phyloP scores from a whole-genome alignment of 176 grass and related monocot genomes.

The Dendrocalamus sinicus region DNA sequence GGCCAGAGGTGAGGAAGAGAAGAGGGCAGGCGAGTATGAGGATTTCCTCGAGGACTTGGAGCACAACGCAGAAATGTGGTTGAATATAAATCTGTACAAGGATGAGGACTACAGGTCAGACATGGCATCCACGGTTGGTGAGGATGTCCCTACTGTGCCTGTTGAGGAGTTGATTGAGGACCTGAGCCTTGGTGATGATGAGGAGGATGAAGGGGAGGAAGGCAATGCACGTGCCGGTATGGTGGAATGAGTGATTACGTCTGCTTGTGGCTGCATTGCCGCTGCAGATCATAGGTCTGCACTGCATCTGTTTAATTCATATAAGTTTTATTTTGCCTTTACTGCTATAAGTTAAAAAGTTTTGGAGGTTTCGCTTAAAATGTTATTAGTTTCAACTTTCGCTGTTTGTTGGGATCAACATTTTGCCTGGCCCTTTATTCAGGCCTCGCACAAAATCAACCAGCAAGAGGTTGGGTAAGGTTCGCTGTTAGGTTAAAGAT shows the following conservation, averaged over 20 bases:
- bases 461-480: neutral
- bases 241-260: slow-evolving; percentile 46
- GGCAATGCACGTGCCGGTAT: slow-evolving; percentile 29
- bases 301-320: slow-evolving; percentile 27
- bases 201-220: slow-evolving; percentile 44
- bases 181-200: slow-evolving; percentile 59
- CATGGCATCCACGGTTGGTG: slow-evolving; percentile 74
- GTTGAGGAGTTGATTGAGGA: slow-evolving; percentile 82
- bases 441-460: neutral
- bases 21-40: slow-evolving; percentile 65
- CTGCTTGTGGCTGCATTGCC: neutral
- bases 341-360: slow-evolving; percentile 1
- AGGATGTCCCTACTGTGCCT: slow-evolving; percentile 69
- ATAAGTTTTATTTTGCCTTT: slow-evolving; percentile 6
- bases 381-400: no score
- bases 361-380: neutral
- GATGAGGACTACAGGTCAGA: slow-evolving; percentile 83
- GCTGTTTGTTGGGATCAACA: no score
- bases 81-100: slow-evolving; percentile 64
- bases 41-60: slow-evolving; percentile 72
- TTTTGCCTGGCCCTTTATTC: neutral
- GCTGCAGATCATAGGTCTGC: slow-evolving; percentile 31
- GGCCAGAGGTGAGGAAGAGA: slow-evolving; percentile 75
- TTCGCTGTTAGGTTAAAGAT: no score
- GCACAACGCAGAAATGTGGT: slow-evolving; percentile 52